A percentile compares a stretch with the other conserved stretches of the same genome.
These are phyloP conservation scores for Hericium erinaceus DNA, from an alignment of 768 basidiomycete species.

Conservation along the genomic window DNA sequence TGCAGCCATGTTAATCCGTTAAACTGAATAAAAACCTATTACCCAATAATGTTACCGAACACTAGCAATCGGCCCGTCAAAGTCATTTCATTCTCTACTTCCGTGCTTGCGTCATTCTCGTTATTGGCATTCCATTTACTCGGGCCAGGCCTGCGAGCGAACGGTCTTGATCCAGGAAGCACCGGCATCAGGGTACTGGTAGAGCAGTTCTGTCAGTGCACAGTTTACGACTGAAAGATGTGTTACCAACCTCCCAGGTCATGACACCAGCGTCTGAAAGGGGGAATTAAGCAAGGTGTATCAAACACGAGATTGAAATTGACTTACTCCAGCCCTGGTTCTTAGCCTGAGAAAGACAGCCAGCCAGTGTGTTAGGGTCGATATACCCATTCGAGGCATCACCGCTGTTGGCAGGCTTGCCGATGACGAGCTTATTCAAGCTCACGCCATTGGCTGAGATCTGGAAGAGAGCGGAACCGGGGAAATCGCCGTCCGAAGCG, in stretches of 20 bases:
- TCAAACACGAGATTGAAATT: neutral
- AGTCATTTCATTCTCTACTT: too few species aligned
- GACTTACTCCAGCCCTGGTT: constrained; percentile 55
- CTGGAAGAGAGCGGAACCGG: constrained; percentile 37
- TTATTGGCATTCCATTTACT: neutral
- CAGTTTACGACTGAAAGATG: neutral
- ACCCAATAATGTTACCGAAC: too few species aligned
- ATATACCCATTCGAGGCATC: constrained; percentile 48
- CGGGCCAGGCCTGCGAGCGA: neutral
- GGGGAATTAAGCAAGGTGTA: neutral
- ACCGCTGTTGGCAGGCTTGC: constrained; percentile 43
- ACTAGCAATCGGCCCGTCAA: too few species aligned
- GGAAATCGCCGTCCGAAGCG: constrained; percentile 31
- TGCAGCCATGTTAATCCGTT: too few species aligned
- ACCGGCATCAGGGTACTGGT: constrained; percentile 1
- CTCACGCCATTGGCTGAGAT: constrained; percentile 48
- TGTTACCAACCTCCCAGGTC: neutral
- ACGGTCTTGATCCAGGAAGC: constrained; percentile 5
- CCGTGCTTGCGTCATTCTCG: too few species aligned
- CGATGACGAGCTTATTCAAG: constrained; percentile 62
- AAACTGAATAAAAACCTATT: too few species aligned
- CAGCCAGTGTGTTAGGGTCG: constrained; percentile 40
- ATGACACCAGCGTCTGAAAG: constrained; percentile 3
- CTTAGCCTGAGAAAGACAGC: constrained; percentile 51
- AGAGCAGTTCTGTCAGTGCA: neutral